Evolutionary conservation across 352 stramenopile species (phyloP), one percentile per base, ranked within the genome.

Genomic region (Thalassiosira mediterranea): DNA sequence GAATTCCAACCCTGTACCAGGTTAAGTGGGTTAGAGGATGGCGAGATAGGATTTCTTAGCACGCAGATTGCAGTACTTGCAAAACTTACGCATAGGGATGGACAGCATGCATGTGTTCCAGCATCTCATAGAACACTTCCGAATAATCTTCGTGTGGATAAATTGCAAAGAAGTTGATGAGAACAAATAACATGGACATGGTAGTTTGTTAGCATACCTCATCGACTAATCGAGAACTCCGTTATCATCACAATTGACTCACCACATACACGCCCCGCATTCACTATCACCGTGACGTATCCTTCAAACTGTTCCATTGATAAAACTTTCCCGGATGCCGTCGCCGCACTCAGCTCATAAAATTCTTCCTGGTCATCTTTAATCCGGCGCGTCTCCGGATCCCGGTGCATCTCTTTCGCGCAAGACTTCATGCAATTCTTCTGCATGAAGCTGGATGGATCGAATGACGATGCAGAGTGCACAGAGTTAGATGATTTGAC

Each of bases 211-310:
- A 73, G 26, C 60, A 72, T 0, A 67, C 15, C 34, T 79, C 53
- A 48, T 42, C 73, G n/a, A n/a, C n/a, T n/a, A n/a, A n/a, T n/a
- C n/a, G n/a, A n/a, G n/a, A n/a, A n/a, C n/a, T n/a, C n/a, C n/a
- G n/a, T n/a, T n/a, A n/a, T n/a, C n/a, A n/a, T n/a, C n/a, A n/a
- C n/a, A n/a, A n/a, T n/a, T n/a, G n/a, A n/a, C 44, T 73, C 42
- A 74, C 58, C 59, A 28, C 70, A 79, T 31, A 79, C 26, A 67
- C 60, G 54, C 1, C 61, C 70, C n/a, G 51, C 70, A 62, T 79
- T 79, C 1, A 73, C 70, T 8, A 79, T 21, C 23, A 79, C 70
- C 17, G 70, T 79, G 13, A 79, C 61, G 58, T 79, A 79, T 4
- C 70, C 70, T 38, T 79, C 70, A 61, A 79, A 69, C 8, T 79